Evolutionary conservation across 192 early-diverging fungal species (phyloP).

Genomic region (Podila clonocystis): DNA sequence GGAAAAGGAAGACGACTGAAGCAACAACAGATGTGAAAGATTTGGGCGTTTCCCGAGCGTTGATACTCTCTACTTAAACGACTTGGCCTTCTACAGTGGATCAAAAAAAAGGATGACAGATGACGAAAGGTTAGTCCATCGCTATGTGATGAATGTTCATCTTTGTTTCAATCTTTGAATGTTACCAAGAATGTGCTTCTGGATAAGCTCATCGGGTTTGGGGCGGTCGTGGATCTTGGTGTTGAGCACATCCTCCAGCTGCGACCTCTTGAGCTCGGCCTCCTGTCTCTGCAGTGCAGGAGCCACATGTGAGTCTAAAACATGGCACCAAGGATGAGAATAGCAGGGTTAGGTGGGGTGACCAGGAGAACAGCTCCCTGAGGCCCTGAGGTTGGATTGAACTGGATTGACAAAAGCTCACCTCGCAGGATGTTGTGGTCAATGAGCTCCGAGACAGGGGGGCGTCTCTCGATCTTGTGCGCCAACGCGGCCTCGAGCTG

Average conservation of each 20-base stretch:
- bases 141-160: neutral
- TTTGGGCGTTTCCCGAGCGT: neutral
- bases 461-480: constrained; percentile 66
- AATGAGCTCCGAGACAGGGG: constrained; percentile 60
- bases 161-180: too few relatives aligned
- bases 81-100: constrained; percentile 24
- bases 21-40: neutral
- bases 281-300: constrained; percentile 59
- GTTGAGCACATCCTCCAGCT: constrained; percentile 56
- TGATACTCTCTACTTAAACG: constrained; percentile 5
- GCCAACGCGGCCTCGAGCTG: constrained; percentile 65
- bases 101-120: neutral
- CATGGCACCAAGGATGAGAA: neutral
- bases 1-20: neutral
- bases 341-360: neutral
- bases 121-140: neutral
- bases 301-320: constrained; percentile 53
- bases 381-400: neutral
- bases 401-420: constrained; percentile 22
- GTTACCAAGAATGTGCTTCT: constrained; percentile 68
- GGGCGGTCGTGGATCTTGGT: constrained; percentile 61
- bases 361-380: too few relatives aligned
- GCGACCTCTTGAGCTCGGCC: constrained; percentile 55
- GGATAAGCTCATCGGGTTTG: constrained; percentile 49
- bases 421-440: constrained; percentile 61